These are phyloP conservation scores for Ramalina intermedia DNA, from an alignment of 495 filamentous ascomycete genomes.

Conservation along the genomic window DNA sequence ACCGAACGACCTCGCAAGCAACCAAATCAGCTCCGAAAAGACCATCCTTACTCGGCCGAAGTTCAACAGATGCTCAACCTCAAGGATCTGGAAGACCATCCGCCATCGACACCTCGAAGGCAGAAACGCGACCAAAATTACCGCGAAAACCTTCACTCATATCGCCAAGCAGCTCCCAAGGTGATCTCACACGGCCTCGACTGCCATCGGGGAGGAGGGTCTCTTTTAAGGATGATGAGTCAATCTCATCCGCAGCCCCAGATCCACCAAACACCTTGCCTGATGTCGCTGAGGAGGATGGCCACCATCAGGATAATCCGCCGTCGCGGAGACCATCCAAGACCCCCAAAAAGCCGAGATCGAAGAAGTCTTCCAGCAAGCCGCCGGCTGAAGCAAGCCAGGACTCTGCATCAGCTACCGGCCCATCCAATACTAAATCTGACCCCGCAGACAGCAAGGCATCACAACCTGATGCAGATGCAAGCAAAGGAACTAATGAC, in stretches of 20 bases:
- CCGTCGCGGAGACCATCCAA: neutral
- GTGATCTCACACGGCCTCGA: neutral
- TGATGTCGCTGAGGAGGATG: neutral
- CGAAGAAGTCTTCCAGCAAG: neutral
- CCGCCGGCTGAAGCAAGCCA: neutral
- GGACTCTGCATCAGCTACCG: neutral
- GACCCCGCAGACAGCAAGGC: no score
- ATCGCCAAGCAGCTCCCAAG: neutral
- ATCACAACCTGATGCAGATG: neutral
- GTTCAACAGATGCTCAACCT: no score
- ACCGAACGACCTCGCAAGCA: no score
- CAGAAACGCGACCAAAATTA: no score
- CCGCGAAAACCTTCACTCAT: no score
- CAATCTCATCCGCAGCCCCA: no score
- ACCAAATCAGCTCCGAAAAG: no score
- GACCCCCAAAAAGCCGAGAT: neutral
- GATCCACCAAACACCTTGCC: neutral
- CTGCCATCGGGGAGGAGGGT: slow-evolving; percentile 1
- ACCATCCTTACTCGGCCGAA: no score
- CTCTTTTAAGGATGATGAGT: neutral
- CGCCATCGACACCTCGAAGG: no score
- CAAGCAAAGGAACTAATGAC: neutral
- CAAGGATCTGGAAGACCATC: no score
- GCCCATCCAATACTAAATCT: no score
- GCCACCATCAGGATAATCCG: neutral